Conservation (phyloP, 495 filamentous ascomycete species). For the Penicillium fimorum region DNA sequence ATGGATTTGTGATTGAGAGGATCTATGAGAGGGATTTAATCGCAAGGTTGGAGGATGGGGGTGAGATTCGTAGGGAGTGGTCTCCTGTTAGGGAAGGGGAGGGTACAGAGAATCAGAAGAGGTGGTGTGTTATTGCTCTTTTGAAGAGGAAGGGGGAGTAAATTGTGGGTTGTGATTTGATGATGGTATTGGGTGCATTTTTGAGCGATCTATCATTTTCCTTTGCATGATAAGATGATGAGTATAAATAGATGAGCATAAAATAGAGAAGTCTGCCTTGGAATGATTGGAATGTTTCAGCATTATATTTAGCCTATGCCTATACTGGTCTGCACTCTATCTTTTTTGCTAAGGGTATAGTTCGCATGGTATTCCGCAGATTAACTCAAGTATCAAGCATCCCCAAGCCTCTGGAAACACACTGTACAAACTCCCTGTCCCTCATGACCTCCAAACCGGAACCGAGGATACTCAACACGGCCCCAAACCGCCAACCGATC, state of each 20-base stretch:
- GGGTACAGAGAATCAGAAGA: slow-evolving; percentile 62
- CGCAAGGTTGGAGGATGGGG: slow-evolving; percentile 50
- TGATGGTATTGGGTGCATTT: slow-evolving; percentile 3
- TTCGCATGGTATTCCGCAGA: background rate
- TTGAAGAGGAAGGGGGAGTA: slow-evolving; percentile 43
- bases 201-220: background rate
- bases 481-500: slow-evolving; percentile 56
- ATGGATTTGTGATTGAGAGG: slow-evolving; percentile 64
- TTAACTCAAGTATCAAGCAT: slow-evolving; percentile 3
- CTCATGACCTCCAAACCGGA: slow-evolving; percentile 81
- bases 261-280: background rate
- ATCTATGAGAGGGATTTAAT: slow-evolving; percentile 76
- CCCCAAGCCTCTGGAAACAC: slow-evolving; percentile 56
- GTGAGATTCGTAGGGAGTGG: slow-evolving; percentile 64
- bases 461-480: slow-evolving; percentile 74
- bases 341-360: background rate
- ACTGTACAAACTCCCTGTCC: slow-evolving; percentile 83
- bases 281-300: background rate
- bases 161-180: background rate
- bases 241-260: background rate
- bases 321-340: background rate
- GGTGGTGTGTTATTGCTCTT: slow-evolving; percentile 75
- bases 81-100: slow-evolving; percentile 53
- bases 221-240: background rate
- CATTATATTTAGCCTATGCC: background rate